Evolutionary conservation across 345 rosid genomes (phyloP).

Genomic region (Schrenkiella parvula): DNA sequence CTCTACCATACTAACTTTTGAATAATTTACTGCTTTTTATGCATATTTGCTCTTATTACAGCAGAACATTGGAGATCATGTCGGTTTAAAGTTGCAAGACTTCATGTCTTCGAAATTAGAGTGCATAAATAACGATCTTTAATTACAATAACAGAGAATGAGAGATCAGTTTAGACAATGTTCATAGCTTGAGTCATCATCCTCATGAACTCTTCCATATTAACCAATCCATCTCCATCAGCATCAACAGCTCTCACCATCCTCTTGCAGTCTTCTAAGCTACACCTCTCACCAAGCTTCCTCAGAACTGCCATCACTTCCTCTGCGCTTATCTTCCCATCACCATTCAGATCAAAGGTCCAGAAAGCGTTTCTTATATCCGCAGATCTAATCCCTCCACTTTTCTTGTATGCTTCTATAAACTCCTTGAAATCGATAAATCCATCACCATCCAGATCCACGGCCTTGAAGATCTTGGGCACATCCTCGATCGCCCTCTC

Average conservation of each 20-base stretch:
- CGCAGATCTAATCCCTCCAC: conserved; percentile 50
- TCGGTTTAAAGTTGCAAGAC: neutral
- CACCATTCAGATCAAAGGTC: conserved; percentile 63
- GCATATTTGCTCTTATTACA: neutral
- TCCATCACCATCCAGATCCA: conserved; percentile 79
- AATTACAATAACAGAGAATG: conserved; percentile 4
- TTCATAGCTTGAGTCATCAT: conserved; percentile 63
- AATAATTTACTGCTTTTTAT: conserved; percentile 1
- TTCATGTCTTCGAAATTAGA: conserved; percentile 1
- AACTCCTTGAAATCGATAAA: conserved; percentile 82
- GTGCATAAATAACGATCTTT: neutral
- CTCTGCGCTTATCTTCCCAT: conserved; percentile 82
- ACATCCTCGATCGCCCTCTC: conserved; percentile 43
- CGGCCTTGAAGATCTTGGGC: conserved; percentile 56
- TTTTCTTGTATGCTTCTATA: conserved; percentile 54
- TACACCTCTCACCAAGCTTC: conserved; percentile 78
- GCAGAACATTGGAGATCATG: neutral
- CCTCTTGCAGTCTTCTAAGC: conserved; percentile 60
- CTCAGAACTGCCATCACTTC: conserved; percentile 60
- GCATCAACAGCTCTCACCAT: conserved; percentile 80
- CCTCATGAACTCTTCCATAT: conserved; percentile 76
- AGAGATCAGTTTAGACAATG: neutral
- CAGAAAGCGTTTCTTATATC: conserved; percentile 63
- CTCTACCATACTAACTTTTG: neutral
- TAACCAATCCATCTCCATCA: conserved; percentile 68